Evolutionary conservation across 352 stramenopile species (phyloP), one percentile per base, ranked within the genome.

Genomic region (Phytophthora citricola): DNA sequence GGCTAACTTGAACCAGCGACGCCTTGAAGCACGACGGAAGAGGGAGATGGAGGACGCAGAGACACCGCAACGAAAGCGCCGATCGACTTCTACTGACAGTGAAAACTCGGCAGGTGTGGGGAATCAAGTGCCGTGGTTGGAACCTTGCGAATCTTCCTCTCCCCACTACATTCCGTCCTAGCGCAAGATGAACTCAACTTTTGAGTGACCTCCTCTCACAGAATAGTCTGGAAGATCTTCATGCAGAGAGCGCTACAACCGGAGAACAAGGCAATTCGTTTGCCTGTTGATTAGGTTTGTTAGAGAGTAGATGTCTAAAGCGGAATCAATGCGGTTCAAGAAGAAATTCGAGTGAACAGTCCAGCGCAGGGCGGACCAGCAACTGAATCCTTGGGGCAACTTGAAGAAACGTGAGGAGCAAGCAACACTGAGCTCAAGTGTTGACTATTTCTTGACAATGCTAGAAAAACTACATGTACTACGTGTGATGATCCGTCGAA

Each of bases 1-100:
- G 53, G 76, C 79, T 11, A 89, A 89, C 51, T 34, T 70, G 10
- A 87, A 89, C 62, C 82, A 91, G 51, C 75, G 79, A 26, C 69
- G 71, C 17, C 69, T 79, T 14, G 70, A 88, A 60, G 58, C 71
- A 11, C 61, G 78, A 41, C 72, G 77, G 0, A 67, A 71, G 32
- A 45, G 63, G 14, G 64, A 73, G 7, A 52, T 58, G 26, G 43
- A 63, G 40, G 50, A 54, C 22, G 5, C 29, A 1, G 44, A 63
- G 26, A 52, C 4, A 3, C 11, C 41, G 5, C 7, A 27, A 12
- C 29, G 50, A 34, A 55, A 63, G 31, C 27, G 43, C 26, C 63
- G 39, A 17, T 55, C 50, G 2, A 44, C 45, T 9, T 66, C 58
- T 1, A n/a, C 17, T n/a, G 54, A 49, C 8, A 51, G 39, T 22